Percentiles rank a stretch among this genome's conserved stretches.
These are phyloP conservation scores for Saccharomyces hybrid DNA, from an alignment of 1,139 yeast species.

Conservation along the genomic window DNA sequence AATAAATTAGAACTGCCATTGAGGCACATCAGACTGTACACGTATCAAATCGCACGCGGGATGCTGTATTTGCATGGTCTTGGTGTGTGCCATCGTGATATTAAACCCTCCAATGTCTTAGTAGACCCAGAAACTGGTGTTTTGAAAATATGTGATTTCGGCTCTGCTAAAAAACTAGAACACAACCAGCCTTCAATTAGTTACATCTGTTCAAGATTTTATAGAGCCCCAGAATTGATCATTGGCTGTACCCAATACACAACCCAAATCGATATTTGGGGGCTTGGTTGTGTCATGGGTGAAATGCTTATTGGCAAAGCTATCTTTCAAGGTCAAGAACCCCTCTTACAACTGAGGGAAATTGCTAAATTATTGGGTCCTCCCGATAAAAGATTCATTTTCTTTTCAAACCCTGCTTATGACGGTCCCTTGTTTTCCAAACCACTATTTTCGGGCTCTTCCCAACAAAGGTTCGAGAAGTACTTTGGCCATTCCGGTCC, in stretches of 20 bases:
- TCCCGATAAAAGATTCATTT: no score
- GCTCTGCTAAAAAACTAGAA: slow-evolving; percentile 71
- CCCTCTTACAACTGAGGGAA: slow-evolving; percentile 66
- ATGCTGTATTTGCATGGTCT: slow-evolving; percentile 75
- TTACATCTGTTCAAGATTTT: slow-evolving; percentile 68
- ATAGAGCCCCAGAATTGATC: slow-evolving; percentile 34
- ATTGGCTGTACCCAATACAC: slow-evolving; percentile 70
- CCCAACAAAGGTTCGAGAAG: slow-evolving; percentile 56
- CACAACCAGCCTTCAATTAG: slow-evolving; percentile 68
- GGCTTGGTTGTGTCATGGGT: slow-evolving; percentile 76
- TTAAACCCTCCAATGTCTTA: slow-evolving; percentile 70
- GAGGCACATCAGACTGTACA: slow-evolving; percentile 67
- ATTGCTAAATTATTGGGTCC: slow-evolving; percentile 69
- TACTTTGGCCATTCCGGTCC: slow-evolving; percentile 64
- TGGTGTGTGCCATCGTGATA: slow-evolving; percentile 75
- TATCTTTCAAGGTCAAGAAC: slow-evolving; percentile 72
- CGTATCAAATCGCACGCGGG: slow-evolving; percentile 75
- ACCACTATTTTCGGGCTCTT: slow-evolving; percentile 55
- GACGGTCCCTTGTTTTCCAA: slow-evolving; percentile 67
- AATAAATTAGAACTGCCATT: slow-evolving; percentile 59
- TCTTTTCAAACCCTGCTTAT: slow-evolving; percentile 43
- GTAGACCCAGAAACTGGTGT: slow-evolving; percentile 62
- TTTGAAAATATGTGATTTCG: slow-evolving; percentile 74
- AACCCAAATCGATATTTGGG: slow-evolving; percentile 80
- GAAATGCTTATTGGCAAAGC: slow-evolving; percentile 79